Evolutionary conservation across 768 basidiomycete genomes (phyloP).

Genomic region (Leccinum ochraceum): DNA sequence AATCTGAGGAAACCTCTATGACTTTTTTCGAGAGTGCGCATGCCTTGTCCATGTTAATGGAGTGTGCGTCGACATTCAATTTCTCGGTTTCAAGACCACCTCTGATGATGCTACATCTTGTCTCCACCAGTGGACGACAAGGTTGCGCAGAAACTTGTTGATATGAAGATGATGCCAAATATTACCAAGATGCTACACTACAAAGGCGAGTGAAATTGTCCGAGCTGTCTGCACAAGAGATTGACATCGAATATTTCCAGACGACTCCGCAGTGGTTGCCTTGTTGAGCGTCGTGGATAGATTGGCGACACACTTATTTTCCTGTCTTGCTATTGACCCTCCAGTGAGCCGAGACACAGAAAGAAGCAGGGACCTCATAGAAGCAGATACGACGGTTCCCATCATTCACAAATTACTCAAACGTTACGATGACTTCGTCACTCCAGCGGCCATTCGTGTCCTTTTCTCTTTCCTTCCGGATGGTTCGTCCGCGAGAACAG

Average conservation of each 20-base stretch:
- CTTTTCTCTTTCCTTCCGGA: conserved; percentile 27
- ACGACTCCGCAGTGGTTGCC: conserved; percentile 21
- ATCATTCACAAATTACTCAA: conserved; percentile 18
- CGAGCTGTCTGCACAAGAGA: too few relatives aligned
- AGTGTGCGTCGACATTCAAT: too few relatives aligned
- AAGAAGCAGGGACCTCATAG: conserved; percentile 6
- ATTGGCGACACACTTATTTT: conserved; percentile 9
- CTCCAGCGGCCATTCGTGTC: conserved; percentile 26
- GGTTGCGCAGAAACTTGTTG: conserved; percentile 19
- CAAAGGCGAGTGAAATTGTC: conserved; percentile 10
- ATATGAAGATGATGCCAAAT: neutral
- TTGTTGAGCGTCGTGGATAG: conserved; percentile 19
- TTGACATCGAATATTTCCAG: conserved; percentile 6
- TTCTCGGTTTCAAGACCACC: too few relatives aligned
- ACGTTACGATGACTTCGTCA: conserved; percentile 28
- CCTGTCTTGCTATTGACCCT: neutral
- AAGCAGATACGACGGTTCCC: neutral
- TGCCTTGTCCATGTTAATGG: too few relatives aligned
- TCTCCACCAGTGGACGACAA: conserved; percentile 13
- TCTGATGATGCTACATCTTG: neutral
- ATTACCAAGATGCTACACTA: conserved; percentile 10
- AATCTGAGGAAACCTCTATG: too few relatives aligned
- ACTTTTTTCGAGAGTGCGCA: too few relatives aligned
- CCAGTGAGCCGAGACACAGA: neutral
- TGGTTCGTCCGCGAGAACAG: conserved; percentile 4